Conservation (phyloP, 2,329 filamentous ascomycete species). For the Chlorencoelia australis region DNA sequence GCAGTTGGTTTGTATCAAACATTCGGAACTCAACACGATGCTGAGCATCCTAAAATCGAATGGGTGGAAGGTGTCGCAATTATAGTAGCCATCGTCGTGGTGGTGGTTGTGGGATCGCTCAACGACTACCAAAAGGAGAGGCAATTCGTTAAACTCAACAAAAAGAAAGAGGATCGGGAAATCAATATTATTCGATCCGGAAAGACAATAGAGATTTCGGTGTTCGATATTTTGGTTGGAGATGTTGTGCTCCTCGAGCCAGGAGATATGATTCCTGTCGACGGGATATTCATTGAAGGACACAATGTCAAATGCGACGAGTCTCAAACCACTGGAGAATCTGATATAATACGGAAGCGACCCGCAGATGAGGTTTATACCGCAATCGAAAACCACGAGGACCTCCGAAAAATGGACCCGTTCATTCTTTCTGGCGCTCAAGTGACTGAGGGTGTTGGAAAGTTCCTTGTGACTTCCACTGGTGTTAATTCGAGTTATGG, state of each 20-base stretch:
- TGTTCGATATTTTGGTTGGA: slow-evolving; percentile 63
- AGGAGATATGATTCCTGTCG: slow-evolving; percentile 62
- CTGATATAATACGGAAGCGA: slow-evolving; percentile 59
- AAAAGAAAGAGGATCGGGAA: slow-evolving; percentile 65
- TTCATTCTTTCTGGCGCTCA: slow-evolving; percentile 76
- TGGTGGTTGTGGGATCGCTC: slow-evolving; percentile 65
- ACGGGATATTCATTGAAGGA: slow-evolving; percentile 59
- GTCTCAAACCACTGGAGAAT: slow-evolving; percentile 68
- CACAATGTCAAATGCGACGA: slow-evolving; percentile 62
- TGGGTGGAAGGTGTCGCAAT: slow-evolving; percentile 80
- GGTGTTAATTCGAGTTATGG: slow-evolving; percentile 67
- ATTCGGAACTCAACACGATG: slow-evolving; percentile 41
- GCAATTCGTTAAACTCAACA: slow-evolving; percentile 71
- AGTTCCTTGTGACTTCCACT: slow-evolving; percentile 64
- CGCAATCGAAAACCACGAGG: slow-evolving; percentile 49
- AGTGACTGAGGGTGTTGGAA: slow-evolving; percentile 65
- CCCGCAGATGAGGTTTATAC: slow-evolving; percentile 53
- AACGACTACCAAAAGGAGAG: slow-evolving; percentile 79
- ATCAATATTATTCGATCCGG: slow-evolving; percentile 72
- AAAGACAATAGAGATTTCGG: slow-evolving; percentile 55
- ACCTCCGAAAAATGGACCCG: slow-evolving; percentile 58
- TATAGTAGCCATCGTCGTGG: slow-evolving; percentile 64
- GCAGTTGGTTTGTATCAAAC: slow-evolving; percentile 68
- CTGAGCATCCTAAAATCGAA: slow-evolving; percentile 45
- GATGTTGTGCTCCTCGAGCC: slow-evolving; percentile 65